Base-by-base conservation (phyloP, 192 early-diverging fungal species). In the Globomyces pollinis-pini region DNA sequence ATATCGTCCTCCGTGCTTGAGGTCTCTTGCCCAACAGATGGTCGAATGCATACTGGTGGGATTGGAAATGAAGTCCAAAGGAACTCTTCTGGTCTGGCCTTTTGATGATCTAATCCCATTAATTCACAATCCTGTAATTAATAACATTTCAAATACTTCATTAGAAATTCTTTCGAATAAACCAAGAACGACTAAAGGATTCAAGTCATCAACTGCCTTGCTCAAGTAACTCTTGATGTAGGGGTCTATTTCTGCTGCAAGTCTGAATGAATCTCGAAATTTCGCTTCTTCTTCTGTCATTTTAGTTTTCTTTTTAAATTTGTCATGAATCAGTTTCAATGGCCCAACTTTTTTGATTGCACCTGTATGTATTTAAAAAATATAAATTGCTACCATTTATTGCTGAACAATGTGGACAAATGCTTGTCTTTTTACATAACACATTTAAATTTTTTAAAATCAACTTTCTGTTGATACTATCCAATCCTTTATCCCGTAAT, bases 111-210 rank as follows among this genome's bases (percentile, higher is more conserved):
- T 57, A 99, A 71, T 5, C 93, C 94, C 68, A 99, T 80, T 53
- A 96, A 67, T 71, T 96, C 95, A 66, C 91, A 93, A 63, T 99
- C 94, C n/a, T n/a, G n/a, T n/a, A n/a, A n/a, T n/a, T 78, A 84
- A 65, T 51, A n/a, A 4, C 15, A 13, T 3, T 11, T 15, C 29
- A 28, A 38, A 86, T 84, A n/a, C n/a, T 78, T 99, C 93, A 55
- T 86, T 81, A 6, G 82, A 80, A 38, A 99, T 93, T 12, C 76
- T 76, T 60, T 91, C 81, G 58, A 99, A 92, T 52, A 99, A 68
- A 24, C 86, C 78, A 50, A 87, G 71, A 4, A 96, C 94, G 39
- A 80, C 80, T 59, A 93, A 56, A 16, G 96, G 95, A 50, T 89
- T 94, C 73, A 99, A 75, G 65, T 99, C 96, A 47, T 99, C 91